Conservation (phyloP, 768 basidiomycete species). For the Russula virescens region DNA sequence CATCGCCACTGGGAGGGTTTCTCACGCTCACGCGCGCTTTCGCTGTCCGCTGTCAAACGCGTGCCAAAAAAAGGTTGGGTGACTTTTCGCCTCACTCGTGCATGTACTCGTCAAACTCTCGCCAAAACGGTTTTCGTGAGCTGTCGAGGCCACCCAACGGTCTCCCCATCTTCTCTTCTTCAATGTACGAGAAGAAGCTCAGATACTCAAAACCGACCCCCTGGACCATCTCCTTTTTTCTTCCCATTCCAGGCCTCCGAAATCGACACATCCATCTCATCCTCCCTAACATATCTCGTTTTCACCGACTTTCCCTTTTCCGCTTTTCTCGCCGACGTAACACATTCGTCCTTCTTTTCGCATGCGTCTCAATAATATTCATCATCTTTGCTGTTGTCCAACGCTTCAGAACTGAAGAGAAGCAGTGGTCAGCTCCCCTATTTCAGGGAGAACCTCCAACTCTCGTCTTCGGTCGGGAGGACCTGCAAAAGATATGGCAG, state of each 20-base stretch:
- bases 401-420: slow-evolving; percentile 55
- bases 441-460: slow-evolving; percentile 58
- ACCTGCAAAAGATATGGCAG: slow-evolving; percentile 86
- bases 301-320: slow-evolving; percentile 51
- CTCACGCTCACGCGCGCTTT: slow-evolving; percentile 5
- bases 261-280: slow-evolving; percentile 52
- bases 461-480: slow-evolving; percentile 67
- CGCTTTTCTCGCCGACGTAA: slow-evolving; percentile 59
- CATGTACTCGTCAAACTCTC: slow-evolving; percentile 43
- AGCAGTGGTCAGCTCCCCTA: slow-evolving; percentile 52
- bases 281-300: slow-evolving; percentile 53
- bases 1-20: neutral
- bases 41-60: neutral
- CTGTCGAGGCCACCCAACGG: slow-evolving; percentile 39
- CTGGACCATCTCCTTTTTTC: slow-evolving; percentile 54
- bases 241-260: slow-evolving; percentile 56
- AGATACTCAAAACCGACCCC: slow-evolving; percentile 40
- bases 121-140: slow-evolving; percentile 44
- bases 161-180: slow-evolving; percentile 48
- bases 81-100: slow-evolving; percentile 16
- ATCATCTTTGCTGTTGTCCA: slow-evolving; percentile 54
- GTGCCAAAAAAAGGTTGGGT: slow-evolving; percentile 2
- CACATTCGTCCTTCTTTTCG: slow-evolving; percentile 44
- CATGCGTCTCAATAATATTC: slow-evolving; percentile 44
- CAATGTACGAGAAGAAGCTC: slow-evolving; percentile 61